Percentiles rank a stretch among this genome's conserved stretches.
Conservation (phyloP, 306 rosid genomes). For the Vicia villosa region DNA sequence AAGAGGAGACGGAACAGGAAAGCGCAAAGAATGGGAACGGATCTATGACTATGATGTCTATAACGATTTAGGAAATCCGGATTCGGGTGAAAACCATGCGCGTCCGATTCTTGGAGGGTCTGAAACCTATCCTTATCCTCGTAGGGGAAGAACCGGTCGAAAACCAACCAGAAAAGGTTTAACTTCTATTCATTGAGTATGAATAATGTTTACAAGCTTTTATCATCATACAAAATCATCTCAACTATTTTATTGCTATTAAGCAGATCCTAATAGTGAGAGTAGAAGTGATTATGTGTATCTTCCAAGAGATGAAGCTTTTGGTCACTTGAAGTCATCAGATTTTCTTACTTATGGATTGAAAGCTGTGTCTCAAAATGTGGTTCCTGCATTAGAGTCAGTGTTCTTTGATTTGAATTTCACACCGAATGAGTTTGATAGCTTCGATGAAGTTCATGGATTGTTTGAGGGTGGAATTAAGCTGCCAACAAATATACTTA, state of each 20-base stretch:
- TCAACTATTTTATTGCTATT: background rate
- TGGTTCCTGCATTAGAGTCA: conserved; percentile 49
- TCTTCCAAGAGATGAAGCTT: conserved; percentile 73
- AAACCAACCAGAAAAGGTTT: conserved; percentile 51
- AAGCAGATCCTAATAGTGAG: conserved; percentile 57
- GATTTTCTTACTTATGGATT: conserved; percentile 64
- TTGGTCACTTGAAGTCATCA: conserved; percentile 67
- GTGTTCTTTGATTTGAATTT: conserved; percentile 41
- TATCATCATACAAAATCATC: background rate
- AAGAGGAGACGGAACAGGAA: conserved; percentile 75
- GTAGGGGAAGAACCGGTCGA: conserved; percentile 81
- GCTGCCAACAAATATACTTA: conserved; percentile 49
- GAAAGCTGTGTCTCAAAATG: conserved; percentile 58
- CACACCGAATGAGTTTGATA: conserved; percentile 54
- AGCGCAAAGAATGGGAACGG: conserved; percentile 70
- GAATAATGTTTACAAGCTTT: background rate
- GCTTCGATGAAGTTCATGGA: conserved; percentile 54
- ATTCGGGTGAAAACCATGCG: conserved; percentile 43
- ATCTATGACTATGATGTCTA: conserved; percentile 77
- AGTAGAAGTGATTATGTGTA: conserved; percentile 47
- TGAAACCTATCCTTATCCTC: conserved; percentile 65
- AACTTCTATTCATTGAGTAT: background rate
- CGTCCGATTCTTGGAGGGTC: conserved; percentile 78
- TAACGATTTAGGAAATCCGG: conserved; percentile 71
- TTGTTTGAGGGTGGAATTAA: conserved; percentile 63